Evolutionary conservation across 139 green algal genomes (phyloP).

Genomic region (Chlorokybus atmophyticus): DNA sequence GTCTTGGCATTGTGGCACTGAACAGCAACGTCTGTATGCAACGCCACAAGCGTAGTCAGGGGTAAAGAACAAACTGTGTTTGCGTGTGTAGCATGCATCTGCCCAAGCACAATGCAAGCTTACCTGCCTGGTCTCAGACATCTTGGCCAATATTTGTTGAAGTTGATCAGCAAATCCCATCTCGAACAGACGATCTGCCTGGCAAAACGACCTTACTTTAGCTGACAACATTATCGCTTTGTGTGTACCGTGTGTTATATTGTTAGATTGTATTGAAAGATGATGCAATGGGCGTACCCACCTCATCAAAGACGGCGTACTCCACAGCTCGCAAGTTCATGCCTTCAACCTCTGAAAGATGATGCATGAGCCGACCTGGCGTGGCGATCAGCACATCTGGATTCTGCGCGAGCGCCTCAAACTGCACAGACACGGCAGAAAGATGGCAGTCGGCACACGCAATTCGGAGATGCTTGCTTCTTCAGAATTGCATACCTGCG

Average conservation of each 20-base stretch:
- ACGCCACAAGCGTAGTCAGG: no score
- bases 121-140: slow-evolving; percentile 37
- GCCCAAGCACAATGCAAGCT: no score
- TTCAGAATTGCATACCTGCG: no score
- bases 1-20: slow-evolving; percentile 75
- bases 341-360: slow-evolving; percentile 48
- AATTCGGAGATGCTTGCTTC: no score
- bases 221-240: no score
- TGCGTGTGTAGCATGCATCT: no score
- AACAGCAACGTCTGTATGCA: slow-evolving; percentile 97
- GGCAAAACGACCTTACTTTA: no score
- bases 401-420: slow-evolving; percentile 31
- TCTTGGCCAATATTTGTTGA: slow-evolving; percentile 50
- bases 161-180: slow-evolving; percentile 93
- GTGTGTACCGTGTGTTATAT: no score
- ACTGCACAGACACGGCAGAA: slow-evolving; percentile 10
- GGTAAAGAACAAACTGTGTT: no score
- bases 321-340: slow-evolving; percentile 41
- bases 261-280: no score
- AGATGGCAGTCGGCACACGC: not conserved
- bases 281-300: not conserved
- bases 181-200: slow-evolving; percentile 91
- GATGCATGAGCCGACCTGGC: slow-evolving; percentile 81
- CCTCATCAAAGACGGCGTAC: slow-evolving; percentile 79
- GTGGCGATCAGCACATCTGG: slow-evolving; percentile 93